Percentiles rank a stretch among this genome's conserved stretches.
Evolutionary conservation across 2,329 filamentous ascomycete species (phyloP).

Genomic region (Thermothelomyces thermophilus): DNA sequence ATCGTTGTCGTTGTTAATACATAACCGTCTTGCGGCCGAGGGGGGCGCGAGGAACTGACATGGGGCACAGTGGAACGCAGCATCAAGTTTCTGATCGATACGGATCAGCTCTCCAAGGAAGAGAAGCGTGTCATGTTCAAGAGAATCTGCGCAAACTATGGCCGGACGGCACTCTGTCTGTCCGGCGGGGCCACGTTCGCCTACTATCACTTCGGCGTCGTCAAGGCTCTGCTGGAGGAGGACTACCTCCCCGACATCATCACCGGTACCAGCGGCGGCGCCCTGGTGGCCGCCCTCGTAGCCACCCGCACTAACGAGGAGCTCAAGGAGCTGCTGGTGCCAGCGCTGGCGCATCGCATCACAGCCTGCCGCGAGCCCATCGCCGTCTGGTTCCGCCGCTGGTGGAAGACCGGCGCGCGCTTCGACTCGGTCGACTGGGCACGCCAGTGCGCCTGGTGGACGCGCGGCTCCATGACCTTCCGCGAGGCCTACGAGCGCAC

Average conservation of each 20-base stretch:
- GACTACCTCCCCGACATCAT: slow-evolving; percentile 86
- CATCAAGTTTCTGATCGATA: slow-evolving; percentile 62
- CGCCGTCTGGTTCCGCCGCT: slow-evolving; percentile 69
- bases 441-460: slow-evolving; percentile 78
- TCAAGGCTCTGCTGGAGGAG: slow-evolving; percentile 82
- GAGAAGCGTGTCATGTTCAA: slow-evolving; percentile 81
- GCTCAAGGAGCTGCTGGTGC: slow-evolving; percentile 75
- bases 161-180: slow-evolving; percentile 84
- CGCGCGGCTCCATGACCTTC: slow-evolving; percentile 85
- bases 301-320: slow-evolving; percentile 90
- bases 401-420: slow-evolving; percentile 87
- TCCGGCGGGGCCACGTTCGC: slow-evolving; percentile 92
- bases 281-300: slow-evolving; percentile 78
- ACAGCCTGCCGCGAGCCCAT: slow-evolving; percentile 77
- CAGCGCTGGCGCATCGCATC: slow-evolving; percentile 77
- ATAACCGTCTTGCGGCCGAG: no score
- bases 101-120: slow-evolving; percentile 59
- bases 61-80: slow-evolving; percentile 51
- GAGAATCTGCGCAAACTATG: slow-evolving; percentile 82
- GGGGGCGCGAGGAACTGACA: no score
- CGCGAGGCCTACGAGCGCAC: slow-evolving; percentile 90
- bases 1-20: no score
- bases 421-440: slow-evolving; percentile 96
- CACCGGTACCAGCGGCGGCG: slow-evolving; percentile 91
- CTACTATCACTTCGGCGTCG: slow-evolving; percentile 93